These are phyloP conservation scores for Knoxia roxburghii DNA, from an alignment of 257 asterid species.

Conservation along the genomic window DNA sequence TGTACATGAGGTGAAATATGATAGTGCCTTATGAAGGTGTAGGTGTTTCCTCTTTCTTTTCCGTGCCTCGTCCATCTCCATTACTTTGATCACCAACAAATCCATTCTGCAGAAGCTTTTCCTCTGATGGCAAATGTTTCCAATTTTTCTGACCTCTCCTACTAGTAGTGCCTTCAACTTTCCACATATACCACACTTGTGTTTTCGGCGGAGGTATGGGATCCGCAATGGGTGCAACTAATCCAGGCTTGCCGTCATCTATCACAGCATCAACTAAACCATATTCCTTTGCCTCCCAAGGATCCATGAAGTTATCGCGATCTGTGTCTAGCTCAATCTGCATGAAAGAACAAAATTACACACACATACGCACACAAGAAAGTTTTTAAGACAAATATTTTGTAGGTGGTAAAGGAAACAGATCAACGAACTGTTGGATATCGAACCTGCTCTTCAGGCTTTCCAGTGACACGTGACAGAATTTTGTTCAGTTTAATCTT, in stretches of 20 bases:
- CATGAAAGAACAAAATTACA: conserved; percentile 10
- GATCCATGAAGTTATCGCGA: conserved; percentile 77
- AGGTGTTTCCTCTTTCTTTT: conserved; percentile 48
- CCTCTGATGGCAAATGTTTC: conserved; percentile 75
- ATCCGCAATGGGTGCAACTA: conserved; percentile 78
- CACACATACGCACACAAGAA: background rate
- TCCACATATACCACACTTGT: conserved; percentile 61
- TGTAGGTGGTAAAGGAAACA: background rate
- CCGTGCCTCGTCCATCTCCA: conserved; percentile 31
- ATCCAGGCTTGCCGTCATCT: conserved; percentile 92
- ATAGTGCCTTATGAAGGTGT: conserved; percentile 29
- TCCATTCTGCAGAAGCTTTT: conserved; percentile 41
- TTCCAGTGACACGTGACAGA: conserved; percentile 74
- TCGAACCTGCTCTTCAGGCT: conserved; percentile 73
- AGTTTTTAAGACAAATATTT: background rate
- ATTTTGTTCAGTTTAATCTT: conserved; percentile 77
- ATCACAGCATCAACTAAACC: conserved; percentile 84
- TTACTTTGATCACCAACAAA: conserved; percentile 20
- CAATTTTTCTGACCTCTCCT: no score
- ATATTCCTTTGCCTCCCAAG: conserved; percentile 95
- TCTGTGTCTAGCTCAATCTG: conserved; percentile 78
- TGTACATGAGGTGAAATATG: conserved; percentile 1
- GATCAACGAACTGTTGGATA: background rate
- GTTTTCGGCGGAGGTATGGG: conserved; percentile 68
- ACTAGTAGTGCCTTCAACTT: conserved; percentile 57